phyloP scores from a whole-genome alignment of 169 alveolate genomes.

The Pseudocohnilembus persalinus region DNA sequence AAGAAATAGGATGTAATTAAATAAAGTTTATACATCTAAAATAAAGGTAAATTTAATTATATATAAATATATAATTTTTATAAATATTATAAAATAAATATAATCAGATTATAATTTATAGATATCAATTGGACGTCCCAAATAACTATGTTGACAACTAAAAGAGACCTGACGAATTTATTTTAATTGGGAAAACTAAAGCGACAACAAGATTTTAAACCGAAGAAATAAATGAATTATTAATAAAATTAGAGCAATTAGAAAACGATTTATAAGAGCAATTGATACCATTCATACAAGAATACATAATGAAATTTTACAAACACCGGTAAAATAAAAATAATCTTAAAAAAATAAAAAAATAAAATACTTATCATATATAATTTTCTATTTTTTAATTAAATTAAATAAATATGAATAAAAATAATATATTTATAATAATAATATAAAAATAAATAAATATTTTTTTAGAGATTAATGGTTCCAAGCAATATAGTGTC shows the following conservation, averaged over 20 bases:
- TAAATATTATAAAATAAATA: too few relatives aligned
- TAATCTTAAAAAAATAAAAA: not conserved
- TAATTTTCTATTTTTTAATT: too few relatives aligned
- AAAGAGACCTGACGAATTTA: slow-evolving; percentile 52
- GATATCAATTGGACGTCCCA: slow-evolving; percentile 71
- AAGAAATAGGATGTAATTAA: slow-evolving; percentile 16
- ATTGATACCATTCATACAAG: slow-evolving; percentile 46
- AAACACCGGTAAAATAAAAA: slow-evolving; percentile 44
- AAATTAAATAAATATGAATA: too few relatives aligned
- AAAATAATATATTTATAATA: too few relatives aligned
- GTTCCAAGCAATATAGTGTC: not conserved
- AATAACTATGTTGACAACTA: slow-evolving; percentile 45
- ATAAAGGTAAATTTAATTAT: not conserved
- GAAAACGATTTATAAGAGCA: slow-evolving; percentile 53
- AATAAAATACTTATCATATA: too few relatives aligned
- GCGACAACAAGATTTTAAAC: slow-evolving; percentile 62
- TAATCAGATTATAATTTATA: slow-evolving; percentile 45
- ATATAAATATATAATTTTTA: slow-evolving; percentile 13
- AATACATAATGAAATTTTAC: slow-evolving; percentile 53
- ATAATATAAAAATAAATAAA: too few relatives aligned
- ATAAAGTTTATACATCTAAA: slow-evolving; percentile 4
- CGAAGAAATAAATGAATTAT: slow-evolving; percentile 48
- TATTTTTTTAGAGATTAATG: not conserved
- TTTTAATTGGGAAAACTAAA: slow-evolving; percentile 55
- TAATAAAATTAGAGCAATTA: slow-evolving; percentile 44